Evolutionary conservation across 345 rosid species (phyloP), one percentile per base, ranked within the genome.

Genomic region (Cochlearia excelsa): DNA sequence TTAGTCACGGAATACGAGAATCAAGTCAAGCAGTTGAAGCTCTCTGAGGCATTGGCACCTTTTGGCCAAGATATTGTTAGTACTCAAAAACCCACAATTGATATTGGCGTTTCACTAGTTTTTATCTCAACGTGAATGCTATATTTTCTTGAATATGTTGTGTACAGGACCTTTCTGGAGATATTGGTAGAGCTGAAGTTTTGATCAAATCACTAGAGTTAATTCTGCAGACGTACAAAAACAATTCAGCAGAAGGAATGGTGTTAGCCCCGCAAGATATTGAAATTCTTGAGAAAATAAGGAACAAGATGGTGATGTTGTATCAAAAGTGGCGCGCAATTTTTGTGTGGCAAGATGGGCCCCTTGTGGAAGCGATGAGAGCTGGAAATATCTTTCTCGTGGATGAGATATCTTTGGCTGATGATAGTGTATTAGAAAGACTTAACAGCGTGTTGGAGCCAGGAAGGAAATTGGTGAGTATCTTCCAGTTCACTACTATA

Each of bases 361-460:
- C 98, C 57, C 91, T 92, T 52, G 95, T 92, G 67, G 79, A 84
- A 74, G 87, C 97, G 11, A 92, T 92, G 98, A 86, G 76, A 77
- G 74, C 79, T 65, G 94, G 98, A 59, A 83, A 85, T 74, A 70
- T 92, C 16, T 73, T 92, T 75, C 96, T 92, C 56, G 74, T 83
- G 60, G 98, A 92, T 83, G 98, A 92, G 78, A 92, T 92, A 77
- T 92, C 98, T 44, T 70, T 92, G 83, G 97, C 98, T 68, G 96
- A 92, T 85, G 98, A 92, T 71, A 88, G 98, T 49, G 97, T 92
- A 1, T 71, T 92, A 61, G 98, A 92, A 70, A 81, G 98, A 59
- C 72, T 88, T 76, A 92, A 92, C 47, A 92, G 98, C 75, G 94
- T 92, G 57, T 72, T 92, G 77, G 98, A 92, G 82, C 85, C 95